These are phyloP conservation scores for Halenospora varia DNA, from an alignment of 495 filamentous ascomycete genomes.

Conservation along the genomic window DNA sequence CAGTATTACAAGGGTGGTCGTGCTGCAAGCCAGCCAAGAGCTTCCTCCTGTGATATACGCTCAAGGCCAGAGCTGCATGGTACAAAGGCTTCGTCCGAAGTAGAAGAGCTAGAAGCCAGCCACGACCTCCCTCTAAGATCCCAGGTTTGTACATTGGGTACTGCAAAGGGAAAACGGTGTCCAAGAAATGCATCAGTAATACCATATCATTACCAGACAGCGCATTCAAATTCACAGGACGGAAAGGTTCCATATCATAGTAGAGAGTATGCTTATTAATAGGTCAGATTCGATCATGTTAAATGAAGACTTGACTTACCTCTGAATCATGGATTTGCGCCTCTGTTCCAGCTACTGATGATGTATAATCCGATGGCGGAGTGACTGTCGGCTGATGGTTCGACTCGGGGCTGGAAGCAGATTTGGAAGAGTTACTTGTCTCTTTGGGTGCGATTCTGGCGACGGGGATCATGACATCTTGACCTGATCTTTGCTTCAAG, in stretches of 20 bases:
- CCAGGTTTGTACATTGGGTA: conserved; percentile 19
- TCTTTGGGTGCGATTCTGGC: background rate
- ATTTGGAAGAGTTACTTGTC: background rate
- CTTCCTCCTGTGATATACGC: conserved; percentile 9
- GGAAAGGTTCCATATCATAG: background rate
- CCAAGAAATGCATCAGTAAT: conserved; percentile 20
- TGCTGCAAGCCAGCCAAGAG: background rate
- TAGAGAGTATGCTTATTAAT: no score
- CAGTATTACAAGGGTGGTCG: conserved; percentile 23
- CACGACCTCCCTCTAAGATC: conserved; percentile 14
- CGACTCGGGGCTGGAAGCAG: no score
- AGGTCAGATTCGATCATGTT: no score
- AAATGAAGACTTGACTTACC: no score
- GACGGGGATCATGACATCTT: background rate
- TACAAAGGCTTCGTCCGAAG: conserved; percentile 15
- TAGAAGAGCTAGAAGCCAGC: conserved; percentile 17
- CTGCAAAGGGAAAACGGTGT: conserved; percentile 13
- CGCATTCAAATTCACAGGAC: background rate
- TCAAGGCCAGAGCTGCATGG: conserved; percentile 14
- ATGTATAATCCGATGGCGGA: no score
- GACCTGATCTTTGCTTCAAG: background rate
- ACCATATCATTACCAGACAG: background rate
- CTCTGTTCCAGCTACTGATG: no score
- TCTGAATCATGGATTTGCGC: no score
- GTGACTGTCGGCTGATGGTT: no score